Base-by-base conservation (phyloP, 2,329 filamentous ascomycete species). In the Sporothrix humicola region DNA sequence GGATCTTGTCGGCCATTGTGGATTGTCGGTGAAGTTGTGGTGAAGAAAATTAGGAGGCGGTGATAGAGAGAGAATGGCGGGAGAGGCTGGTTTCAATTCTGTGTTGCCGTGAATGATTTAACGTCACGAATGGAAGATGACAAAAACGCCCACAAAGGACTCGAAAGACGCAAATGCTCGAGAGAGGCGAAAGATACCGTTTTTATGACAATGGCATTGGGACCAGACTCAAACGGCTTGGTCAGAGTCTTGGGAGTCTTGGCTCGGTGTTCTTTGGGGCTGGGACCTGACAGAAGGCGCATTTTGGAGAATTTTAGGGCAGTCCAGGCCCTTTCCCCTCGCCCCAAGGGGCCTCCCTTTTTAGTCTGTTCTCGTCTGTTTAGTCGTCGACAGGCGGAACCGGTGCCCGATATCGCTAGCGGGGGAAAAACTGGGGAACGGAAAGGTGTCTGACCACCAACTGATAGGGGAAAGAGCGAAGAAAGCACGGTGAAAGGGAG, bases 1-100 rank as follows among this genome's bases (percentile, higher is more conserved):
- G 74, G 26, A n/a, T 37, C 37, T 75, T 75, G 59, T 58, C 72
- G 26, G 70, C 48, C 74, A 74, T 75, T 73, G 66, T 31, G 26
- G 37, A 8, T 69, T 26, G 17, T 17, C 26, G 17, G 23, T 8
- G 17, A 5, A 20, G 15, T 13, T 50, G 15, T 12, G 37, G 15
- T 12, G 37, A 26, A 5, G 23, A 15, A 37, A 37, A 17, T 17
- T 8, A 15, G 15, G 17, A 23, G 3, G 4, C 12, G 26, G 20
- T 17, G 13, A 46, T 52, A 12, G 8, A 10, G 20, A 44, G 63
- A 5, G 15, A 26, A n/a, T n/a, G 17, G 15, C 17, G 17, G 37
- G 31, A 37, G 31, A 37, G 31, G 31, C 31, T 37, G 31, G 31
- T 37, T 37, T 37, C 31, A 37, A 37, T 37, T n/a, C n/a, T n/a